These are phyloP conservation scores for Nakazawaea anatomiae DNA, from an alignment of 805 yeast species.

Conservation along the genomic window DNA sequence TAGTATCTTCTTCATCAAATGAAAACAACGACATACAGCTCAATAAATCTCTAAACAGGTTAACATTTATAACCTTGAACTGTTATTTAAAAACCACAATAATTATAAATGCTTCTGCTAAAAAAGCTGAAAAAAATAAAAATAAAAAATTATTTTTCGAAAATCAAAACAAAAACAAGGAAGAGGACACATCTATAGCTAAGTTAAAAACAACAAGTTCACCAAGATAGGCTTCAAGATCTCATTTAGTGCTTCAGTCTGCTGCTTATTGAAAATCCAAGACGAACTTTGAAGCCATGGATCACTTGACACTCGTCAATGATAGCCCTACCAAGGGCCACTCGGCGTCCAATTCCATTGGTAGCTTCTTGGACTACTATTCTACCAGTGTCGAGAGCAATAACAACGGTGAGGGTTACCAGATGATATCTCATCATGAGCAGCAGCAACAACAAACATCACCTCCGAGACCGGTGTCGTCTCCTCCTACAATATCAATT, in stretches of 20 bases:
- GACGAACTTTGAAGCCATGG: background rate
- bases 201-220: no score
- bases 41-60: no score
- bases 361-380: conserved; percentile 11
- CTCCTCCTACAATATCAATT: background rate
- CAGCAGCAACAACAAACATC: background rate
- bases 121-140: background rate
- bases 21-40: conserved; percentile 3
- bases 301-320: background rate
- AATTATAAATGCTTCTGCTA: background rate
- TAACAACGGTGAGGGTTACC: conserved; percentile 1
- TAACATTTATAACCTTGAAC: no score
- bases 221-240: no score
- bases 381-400: conserved; percentile 2
- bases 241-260: background rate
- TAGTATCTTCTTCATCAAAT: conserved; percentile 14
- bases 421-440: background rate
- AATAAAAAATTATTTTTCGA: background rate
- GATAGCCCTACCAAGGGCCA: background rate
- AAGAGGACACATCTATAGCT: background rate
- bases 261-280: background rate
- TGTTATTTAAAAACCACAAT: no score
- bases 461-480: background rate
- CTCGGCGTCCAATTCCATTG: conserved; percentile 9
- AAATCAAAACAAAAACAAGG: background rate